Evolutionary conservation across 225 moss, liverwort and hornwort genomes (phyloP).

Genomic region (Polytrichum commune): DNA sequence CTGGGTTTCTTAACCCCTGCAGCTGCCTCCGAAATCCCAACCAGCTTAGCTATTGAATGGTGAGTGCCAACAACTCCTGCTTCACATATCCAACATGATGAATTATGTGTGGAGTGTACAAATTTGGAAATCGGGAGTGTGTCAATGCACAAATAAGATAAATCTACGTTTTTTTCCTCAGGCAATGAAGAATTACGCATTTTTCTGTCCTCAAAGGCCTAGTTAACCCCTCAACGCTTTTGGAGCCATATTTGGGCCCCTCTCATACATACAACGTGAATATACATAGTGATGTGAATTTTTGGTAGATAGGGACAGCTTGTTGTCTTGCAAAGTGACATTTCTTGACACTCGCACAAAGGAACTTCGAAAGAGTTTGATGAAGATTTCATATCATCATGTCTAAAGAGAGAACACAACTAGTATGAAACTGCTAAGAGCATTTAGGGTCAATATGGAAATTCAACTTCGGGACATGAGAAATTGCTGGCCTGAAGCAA

Average conservation of each 20-base stretch:
- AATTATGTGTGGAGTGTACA: no score
- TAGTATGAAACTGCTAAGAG: no score
- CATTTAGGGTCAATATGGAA: no score
- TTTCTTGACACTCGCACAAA: no score
- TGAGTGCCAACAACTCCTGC: conserved; percentile 1
- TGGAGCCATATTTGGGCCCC: neutral
- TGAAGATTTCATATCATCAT: no score
- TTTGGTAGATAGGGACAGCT: neutral
- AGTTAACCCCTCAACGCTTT: neutral
- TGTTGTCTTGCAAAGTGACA: no score
- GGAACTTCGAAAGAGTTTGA: no score
- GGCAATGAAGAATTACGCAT: neutral
- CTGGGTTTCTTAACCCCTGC: conserved; percentile 35
- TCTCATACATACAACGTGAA: no score
- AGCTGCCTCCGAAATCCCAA: conserved; percentile 49
- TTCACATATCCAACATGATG: neutral
- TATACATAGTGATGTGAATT: neutral
- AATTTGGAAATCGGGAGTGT: neutral
- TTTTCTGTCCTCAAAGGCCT: neutral
- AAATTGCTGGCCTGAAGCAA: no score
- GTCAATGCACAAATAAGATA: neutral
- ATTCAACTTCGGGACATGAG: no score
- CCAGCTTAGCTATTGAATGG: conserved; percentile 48
- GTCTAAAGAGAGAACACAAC: no score
- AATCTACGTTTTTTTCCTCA: neutral